phyloP scores from a whole-genome alignment of 1,139 yeast species.

The Sugiyamaella grinbergsii region DNA sequence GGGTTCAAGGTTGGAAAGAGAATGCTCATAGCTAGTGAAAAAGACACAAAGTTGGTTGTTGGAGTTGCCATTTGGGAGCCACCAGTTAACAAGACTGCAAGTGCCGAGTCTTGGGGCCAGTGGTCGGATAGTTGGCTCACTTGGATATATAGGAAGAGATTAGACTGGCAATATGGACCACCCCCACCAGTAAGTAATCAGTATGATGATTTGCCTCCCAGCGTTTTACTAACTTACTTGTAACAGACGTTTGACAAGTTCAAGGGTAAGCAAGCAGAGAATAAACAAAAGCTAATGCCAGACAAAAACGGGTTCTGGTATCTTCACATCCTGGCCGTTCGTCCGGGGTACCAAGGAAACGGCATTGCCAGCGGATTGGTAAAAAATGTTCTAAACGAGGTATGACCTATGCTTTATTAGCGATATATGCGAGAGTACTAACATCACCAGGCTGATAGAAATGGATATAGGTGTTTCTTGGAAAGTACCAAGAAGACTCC shows the following conservation, averaged over 20 bases:
- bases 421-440: background rate
- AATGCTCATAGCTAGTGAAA: slow-evolving; percentile 5
- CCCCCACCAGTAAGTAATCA: slow-evolving; percentile 4
- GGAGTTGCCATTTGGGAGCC: slow-evolving; percentile 11
- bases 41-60: slow-evolving; percentile 1
- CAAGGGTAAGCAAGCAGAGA: background rate
- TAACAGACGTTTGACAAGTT: slow-evolving; percentile 6
- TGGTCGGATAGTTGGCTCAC: slow-evolving; percentile 8
- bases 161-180: slow-evolving; percentile 9
- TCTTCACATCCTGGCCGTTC: slow-evolving; percentile 13
- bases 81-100: background rate
- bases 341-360: slow-evolving; percentile 13
- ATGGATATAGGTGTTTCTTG: slow-evolving; percentile 3
- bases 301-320: slow-evolving; percentile 13
- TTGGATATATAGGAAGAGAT: background rate
- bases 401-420: background rate
- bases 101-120: slow-evolving; percentile 7
- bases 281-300: background rate
- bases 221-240: background rate
- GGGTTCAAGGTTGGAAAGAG: slow-evolving; percentile 6
- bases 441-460: slow-evolving; percentile 5
- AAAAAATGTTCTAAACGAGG: slow-evolving; percentile 1
- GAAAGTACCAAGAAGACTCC: slow-evolving; percentile 10
- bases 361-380: slow-evolving; percentile 7
- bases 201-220: background rate